Percentiles rank a stretch among this genome's conserved stretches.
Conservation (phyloP, 164 flowering plant species). For the Berberis vulgaris region DNA sequence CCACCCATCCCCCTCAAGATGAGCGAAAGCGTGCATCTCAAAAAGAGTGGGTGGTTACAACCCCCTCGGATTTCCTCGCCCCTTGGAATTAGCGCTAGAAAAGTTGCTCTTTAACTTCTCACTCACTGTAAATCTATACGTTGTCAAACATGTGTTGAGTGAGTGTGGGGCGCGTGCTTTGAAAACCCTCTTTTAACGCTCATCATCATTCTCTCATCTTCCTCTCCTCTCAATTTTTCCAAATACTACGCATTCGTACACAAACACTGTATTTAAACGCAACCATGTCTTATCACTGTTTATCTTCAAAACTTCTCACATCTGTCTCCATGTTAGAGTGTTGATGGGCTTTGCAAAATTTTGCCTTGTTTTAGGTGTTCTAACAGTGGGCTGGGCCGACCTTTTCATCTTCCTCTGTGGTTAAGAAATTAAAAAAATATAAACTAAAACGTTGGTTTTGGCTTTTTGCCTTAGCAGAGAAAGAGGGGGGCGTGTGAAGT, state of each 20-base stretch:
- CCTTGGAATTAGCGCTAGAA: neutral
- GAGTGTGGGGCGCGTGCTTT: neutral
- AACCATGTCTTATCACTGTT: neutral
- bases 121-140: no score
- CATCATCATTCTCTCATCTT: slow-evolving; percentile 6
- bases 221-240: neutral
- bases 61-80: no score
- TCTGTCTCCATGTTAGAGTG: no score
- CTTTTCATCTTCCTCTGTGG: no score
- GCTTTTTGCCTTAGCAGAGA: neutral
- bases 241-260: neutral
- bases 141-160: neutral
- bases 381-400: no score
- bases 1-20: no score
- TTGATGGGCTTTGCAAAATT: no score
- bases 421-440: no score
- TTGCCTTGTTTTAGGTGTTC: no score
- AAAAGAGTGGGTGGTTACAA: no score
- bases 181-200: slow-evolving; percentile 1
- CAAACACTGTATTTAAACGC: neutral
- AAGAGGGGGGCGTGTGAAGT: neutral
- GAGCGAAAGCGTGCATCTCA: no score
- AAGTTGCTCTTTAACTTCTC: neutral
- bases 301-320: neutral
- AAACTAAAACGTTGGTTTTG: neutral